phyloP scores from a whole-genome alignment of 495 filamentous ascomycete genomes.

The Podospora australis region DNA sequence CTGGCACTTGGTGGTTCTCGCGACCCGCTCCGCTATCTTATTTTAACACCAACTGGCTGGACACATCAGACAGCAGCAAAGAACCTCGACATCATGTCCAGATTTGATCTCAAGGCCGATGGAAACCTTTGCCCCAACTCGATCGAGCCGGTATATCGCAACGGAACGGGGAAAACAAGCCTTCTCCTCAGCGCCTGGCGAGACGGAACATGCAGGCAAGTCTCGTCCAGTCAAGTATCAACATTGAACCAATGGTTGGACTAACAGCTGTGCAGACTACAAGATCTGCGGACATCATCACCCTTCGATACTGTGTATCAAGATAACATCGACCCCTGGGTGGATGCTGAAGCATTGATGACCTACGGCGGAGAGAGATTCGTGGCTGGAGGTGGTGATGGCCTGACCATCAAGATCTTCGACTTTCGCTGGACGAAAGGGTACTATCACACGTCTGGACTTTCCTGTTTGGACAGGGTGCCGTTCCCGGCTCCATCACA shows the following conservation, averaged over 20 bases:
- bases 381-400: constrained; percentile 30
- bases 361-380: constrained; percentile 39
- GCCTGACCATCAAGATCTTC: constrained; percentile 36
- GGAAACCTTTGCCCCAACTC: constrained; percentile 26
- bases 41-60: constrained; percentile 35
- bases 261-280: constrained; percentile 23
- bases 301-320: constrained; percentile 34
- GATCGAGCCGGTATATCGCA: constrained; percentile 31
- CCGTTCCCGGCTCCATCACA: constrained; percentile 34
- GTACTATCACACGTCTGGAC: constrained; percentile 37
- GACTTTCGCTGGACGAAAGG: constrained; percentile 41
- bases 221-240: background rate
- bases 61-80: constrained; percentile 19
- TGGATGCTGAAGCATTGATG: constrained; percentile 34
- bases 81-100: constrained; percentile 5
- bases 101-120: constrained; percentile 13
- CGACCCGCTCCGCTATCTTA: constrained; percentile 33
- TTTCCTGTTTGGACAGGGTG: constrained; percentile 26
- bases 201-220: constrained; percentile 35
- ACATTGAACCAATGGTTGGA: background rate
- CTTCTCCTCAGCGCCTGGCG: constrained; percentile 42
- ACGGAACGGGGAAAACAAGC: constrained; percentile 23
- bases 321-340: constrained; percentile 37
- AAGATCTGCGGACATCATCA: constrained; percentile 36
- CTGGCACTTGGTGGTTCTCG: constrained; percentile 29